Percentiles rank a stretch among this genome's conserved stretches.
phyloP scores from a whole-genome alignment of 2,329 filamentous ascomycete species.

The Hypomyces perniciosus region DNA sequence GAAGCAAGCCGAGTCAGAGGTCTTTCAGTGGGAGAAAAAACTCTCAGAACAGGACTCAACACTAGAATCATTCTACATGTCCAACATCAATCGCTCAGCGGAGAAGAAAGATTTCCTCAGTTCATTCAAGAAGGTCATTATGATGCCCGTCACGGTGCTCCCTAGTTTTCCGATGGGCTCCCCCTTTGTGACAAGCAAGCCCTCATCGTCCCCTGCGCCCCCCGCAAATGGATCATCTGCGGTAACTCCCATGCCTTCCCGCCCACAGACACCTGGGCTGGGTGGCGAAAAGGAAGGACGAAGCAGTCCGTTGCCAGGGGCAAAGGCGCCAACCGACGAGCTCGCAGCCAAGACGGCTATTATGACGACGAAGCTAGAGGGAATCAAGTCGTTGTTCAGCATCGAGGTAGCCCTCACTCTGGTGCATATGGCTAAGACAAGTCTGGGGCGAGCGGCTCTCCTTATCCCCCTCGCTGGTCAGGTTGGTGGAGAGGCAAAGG shows the following conservation, averaged over 20 bases:
- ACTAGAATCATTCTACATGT: constrained; percentile 92
- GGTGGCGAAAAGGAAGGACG: constrained; percentile 27
- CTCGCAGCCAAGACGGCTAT: constrained; percentile 95
- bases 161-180: constrained; percentile 59
- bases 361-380: constrained; percentile 90
- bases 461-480: constrained; percentile 78
- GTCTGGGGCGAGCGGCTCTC: constrained; percentile 75
- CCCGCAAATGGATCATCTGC: constrained; percentile 23
- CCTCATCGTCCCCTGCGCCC: constrained; percentile 19
- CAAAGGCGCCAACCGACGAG: constrained; percentile 78
- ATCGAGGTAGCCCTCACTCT: constrained; percentile 90
- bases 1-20: constrained; percentile 66
- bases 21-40: constrained; percentile 84
- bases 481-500: constrained; percentile 73
- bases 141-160: constrained; percentile 94
- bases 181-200: constrained; percentile 47
- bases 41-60: constrained; percentile 85
- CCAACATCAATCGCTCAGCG: constrained; percentile 85
- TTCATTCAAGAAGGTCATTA: constrained; percentile 97
- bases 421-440: constrained; percentile 82
- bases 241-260: constrained; percentile 35
- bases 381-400: constrained; percentile 91
- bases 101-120: constrained; percentile 95
- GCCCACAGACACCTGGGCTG: constrained; percentile 44
- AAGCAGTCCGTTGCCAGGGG: constrained; percentile 35